Evolutionary conservation across 202 grass and related monocot genomes (phyloP).

Genomic region (Schoenoplectus triqueter): DNA sequence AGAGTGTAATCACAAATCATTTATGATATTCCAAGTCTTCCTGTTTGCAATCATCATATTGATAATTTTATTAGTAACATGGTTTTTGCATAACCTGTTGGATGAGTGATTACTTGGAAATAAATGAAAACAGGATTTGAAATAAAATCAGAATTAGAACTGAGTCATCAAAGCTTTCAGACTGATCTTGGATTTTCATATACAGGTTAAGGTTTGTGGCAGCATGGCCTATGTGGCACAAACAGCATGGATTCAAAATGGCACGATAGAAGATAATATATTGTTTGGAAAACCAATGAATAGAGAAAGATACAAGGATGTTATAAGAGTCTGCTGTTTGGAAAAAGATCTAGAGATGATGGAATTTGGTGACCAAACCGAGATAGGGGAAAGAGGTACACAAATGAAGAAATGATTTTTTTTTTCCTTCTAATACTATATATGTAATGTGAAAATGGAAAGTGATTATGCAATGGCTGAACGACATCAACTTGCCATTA

Average conservation of each 20-base stretch:
- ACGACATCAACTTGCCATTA: not conserved
- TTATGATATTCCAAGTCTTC: not conserved
- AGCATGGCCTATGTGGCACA: conserved; percentile 89
- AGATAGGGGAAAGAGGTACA: conserved; percentile 88
- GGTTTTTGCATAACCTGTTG: not conserved
- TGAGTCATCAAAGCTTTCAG: not conserved
- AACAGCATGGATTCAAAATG: conserved; percentile 96
- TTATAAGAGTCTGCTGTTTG: conserved; percentile 82
- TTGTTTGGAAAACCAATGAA: conserved; percentile 84
- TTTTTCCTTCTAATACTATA: not conserved
- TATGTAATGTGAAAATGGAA: not conserved
- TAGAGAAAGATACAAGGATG: conserved; percentile 69
- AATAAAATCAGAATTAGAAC: not conserved
- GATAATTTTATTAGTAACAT: not conserved
- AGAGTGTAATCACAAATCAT: not conserved
- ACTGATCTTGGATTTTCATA: not conserved
- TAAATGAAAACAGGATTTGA: not conserved
- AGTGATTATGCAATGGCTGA: not conserved
- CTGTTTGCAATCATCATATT: not conserved
- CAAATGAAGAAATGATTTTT: not conserved
- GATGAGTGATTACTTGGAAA: not conserved
- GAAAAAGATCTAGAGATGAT: conserved; percentile 98
- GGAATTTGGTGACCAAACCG: conserved; percentile 98
- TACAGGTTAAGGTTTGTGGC: conserved; percentile 87
- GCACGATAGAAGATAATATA: conserved; percentile 95